Evolutionary conservation across 208 protist genomes (phyloP), one percentile per base, ranked within the genome.

Genomic region (Leishmania tropica): DNA sequence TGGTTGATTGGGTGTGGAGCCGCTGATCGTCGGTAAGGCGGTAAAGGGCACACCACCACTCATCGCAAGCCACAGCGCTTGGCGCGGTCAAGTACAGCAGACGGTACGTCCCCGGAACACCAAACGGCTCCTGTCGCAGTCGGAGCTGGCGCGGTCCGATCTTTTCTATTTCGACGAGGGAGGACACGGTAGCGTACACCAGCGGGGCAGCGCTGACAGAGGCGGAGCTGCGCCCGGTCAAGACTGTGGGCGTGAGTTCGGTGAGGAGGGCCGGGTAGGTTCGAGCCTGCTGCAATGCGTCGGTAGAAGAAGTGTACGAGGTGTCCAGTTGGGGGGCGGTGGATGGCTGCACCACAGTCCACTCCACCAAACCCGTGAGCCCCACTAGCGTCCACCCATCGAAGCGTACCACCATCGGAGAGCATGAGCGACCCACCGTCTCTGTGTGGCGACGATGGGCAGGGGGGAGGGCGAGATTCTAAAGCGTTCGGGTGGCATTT

Each of bases 41-140:
- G 78, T 82, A 54, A 68, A 85, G 74, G 42, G 42, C 82, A 5
- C 74, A 65, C 82, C 82, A 82, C 82, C 82, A 85, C 42, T 85
- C 78, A 68, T 85, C 74, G 45, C 82, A 85, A 31, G 67, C 65
- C 15, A 45, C 53, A n/a, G 64, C 73, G 5, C 42, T 74, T 42
- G 82, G 51, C 31, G 72, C 64, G 2, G 82, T 82, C 13, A 85
- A 24, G 47, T 77, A 79, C 7, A 85, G 37, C 4, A 80, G 65
- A 17, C 72, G 78, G 51, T 78, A 76, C 3, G 53, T 35, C 45
- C 78, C 82, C 3, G 82, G 62, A 19, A 76, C 73, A 19, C 74
- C 78, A 15, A 60, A 71, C 19, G 17, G 74, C 64, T 78, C 77
- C 78, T 85, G 82, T 0, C 75, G 83, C 11, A 82, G 74, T 21